Conservation (phyloP, 2,329 filamentous ascomycete genomes). For the Aureobasidium sp. region DNA sequence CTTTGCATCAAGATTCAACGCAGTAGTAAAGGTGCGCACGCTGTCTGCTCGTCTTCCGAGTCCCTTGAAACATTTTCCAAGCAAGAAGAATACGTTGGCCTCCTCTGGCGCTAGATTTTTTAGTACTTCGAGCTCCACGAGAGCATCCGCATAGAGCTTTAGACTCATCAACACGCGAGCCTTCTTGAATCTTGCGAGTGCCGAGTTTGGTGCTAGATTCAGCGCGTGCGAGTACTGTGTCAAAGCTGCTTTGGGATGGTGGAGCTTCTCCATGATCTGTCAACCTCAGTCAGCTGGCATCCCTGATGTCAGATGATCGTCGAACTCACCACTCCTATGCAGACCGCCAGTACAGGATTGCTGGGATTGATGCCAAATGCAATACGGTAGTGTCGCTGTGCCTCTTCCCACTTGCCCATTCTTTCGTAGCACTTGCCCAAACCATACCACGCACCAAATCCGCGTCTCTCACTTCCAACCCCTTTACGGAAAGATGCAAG, state of each 20-base stretch:
- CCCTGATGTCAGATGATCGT: not conserved
- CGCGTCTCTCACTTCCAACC: constrained; percentile 75
- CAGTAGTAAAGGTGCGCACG: constrained; percentile 91
- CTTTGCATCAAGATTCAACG: constrained; percentile 93
- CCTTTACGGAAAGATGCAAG: constrained; percentile 79
- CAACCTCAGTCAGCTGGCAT: not conserved
- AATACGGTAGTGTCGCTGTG: constrained; percentile 82
- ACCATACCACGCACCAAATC: constrained; percentile 99
- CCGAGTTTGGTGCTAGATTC: constrained; percentile 70
- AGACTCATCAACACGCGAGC: constrained; percentile 78
- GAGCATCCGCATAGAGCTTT: constrained; percentile 60
- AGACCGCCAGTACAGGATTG: constrained; percentile 86
- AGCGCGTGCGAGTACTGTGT: constrained; percentile 76
- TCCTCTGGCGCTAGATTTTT: constrained; percentile 91
- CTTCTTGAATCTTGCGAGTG: constrained; percentile 87
- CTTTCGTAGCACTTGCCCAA: constrained; percentile 59
- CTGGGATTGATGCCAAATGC: constrained; percentile 87
- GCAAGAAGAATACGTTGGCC: constrained; percentile 88
- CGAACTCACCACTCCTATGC: constrained; percentile 67
- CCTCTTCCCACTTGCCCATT: constrained; percentile 56
- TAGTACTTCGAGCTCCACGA: constrained; percentile 76
- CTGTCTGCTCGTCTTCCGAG: constrained; percentile 59
- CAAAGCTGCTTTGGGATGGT: constrained; percentile 70
- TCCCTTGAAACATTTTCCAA: constrained; percentile 67
- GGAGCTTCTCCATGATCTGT: constrained; percentile 69